Base-by-base conservation (phyloP, 768 basidiomycete species). In the Fibroporia radiculosa region DNA sequence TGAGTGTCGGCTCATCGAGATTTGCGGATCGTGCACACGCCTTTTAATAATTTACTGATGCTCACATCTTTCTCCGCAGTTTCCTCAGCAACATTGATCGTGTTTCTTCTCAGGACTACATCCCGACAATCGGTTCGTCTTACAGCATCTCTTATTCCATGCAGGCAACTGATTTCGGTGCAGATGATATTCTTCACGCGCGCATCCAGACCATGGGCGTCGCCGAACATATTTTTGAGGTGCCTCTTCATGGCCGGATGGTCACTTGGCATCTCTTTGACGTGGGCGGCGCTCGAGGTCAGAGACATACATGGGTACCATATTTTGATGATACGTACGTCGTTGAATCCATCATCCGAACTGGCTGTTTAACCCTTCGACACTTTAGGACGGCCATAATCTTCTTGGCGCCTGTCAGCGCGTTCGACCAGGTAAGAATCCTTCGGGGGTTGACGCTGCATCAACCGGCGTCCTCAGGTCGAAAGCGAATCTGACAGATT, bases 201-300 rank as follows among this genome's bases (percentile, higher is more conserved):
- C 82, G 88, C 27, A 84, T 92, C 42, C 90, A 90, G 58, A 92
- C 88, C 6, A 88, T 92, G 81, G 88, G 88, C 1, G 82, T 92
- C 3, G 75, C 84, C 0, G 88, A 91, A 61, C 87, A 91, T 53
- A 69, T 80, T 24, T 91, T 91, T 53, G 84, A 87, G 44, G 82
- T 91, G 19, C 78, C 82, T 37, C 77, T 89, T 32, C 83, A 86
- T 50, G 84, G 86, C 12, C 88, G 82, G 59, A 65, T 69, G 22
- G 82, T 87, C 11, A 79, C 82, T 33, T 90, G 87, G 86, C 77
- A 79, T 49, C 66, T 90, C 45, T 91, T 80, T 56, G 88, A 91
- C 56, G 87, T 91, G 12, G 86, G 87, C 23, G 88, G 88, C 39
- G 82, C 84, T 33, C 80, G 86, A 53, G 63, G 83, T 64, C 59